A percentile compares a stretch with the other conserved stretches of the same genome.
Conservation (phyloP, 768 basidiomycete genomes). For the Tremella yokohamensis region DNA sequence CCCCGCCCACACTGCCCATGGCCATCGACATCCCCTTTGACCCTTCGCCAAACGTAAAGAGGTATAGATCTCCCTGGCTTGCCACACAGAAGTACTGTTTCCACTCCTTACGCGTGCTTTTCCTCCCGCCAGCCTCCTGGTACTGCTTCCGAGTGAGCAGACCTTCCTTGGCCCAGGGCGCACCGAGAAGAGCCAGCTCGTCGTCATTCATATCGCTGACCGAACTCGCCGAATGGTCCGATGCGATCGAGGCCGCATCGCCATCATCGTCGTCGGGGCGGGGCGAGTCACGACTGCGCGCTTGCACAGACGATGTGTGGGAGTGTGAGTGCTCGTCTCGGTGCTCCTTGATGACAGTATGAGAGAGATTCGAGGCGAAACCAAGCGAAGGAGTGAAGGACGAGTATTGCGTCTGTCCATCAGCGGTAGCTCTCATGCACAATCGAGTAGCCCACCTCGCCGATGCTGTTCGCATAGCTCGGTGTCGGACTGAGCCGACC, state of each 20-base stretch:
- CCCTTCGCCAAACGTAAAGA: constrained; percentile 82
- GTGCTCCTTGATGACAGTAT: constrained; percentile 94
- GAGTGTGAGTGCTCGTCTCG: constrained; percentile 63
- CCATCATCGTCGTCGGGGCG: constrained; percentile 58
- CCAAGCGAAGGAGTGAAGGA: constrained; percentile 77
- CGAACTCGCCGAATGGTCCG: neutral
- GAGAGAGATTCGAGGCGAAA: constrained; percentile 90
- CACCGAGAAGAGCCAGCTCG: constrained; percentile 87
- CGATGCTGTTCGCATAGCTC: constrained; percentile 82
- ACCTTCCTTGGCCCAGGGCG: constrained; percentile 99
- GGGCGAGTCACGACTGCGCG: constrained; percentile 55
- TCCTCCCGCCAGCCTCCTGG: constrained; percentile 77
- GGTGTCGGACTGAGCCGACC: constrained; percentile 92
- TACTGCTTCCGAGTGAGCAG: constrained; percentile 92
- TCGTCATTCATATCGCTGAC: constrained; percentile 71
- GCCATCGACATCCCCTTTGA: constrained; percentile 10
- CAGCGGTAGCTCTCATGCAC: neutral
- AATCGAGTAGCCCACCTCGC: constrained; percentile 56
- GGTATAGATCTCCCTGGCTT: constrained; percentile 85
- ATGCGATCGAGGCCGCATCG: neutral
- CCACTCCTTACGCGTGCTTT: constrained; percentile 87
- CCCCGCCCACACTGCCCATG: constrained; percentile 76
- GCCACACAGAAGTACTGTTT: constrained; percentile 94
- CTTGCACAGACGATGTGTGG: constrained; percentile 55
- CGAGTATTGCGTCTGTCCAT: constrained; percentile 3